Percentiles rank a stretch among this genome's conserved stretches.
Conservation (phyloP, 2,329 filamentous ascomycete species). For the Penicillium sp. region DNA sequence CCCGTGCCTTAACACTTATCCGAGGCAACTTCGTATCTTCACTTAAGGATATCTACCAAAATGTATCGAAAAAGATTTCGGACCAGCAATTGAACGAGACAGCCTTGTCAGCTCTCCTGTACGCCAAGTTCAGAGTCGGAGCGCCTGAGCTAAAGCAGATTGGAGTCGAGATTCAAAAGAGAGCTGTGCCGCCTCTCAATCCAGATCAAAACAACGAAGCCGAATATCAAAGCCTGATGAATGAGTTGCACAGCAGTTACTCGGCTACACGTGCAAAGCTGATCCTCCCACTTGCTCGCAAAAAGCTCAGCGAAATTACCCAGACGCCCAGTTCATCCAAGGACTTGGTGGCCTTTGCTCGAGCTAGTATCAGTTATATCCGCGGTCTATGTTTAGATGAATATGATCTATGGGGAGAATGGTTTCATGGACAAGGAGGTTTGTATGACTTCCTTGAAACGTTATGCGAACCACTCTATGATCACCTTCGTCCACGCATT, state of each 20-base stretch:
- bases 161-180: constrained; percentile 66
- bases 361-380: constrained; percentile 64
- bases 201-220: constrained; percentile 59
- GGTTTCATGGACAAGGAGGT: constrained; percentile 63
- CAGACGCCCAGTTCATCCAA: constrained; percentile 60
- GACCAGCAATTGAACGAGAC: constrained; percentile 69
- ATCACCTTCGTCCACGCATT: constrained; percentile 62
- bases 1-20: constrained; percentile 64
- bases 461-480: constrained; percentile 66
- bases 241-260: constrained; percentile 64
- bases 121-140: constrained; percentile 68
- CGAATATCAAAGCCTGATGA: constrained; percentile 66
- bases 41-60: constrained; percentile 62
- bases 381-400: constrained; percentile 66
- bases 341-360: constrained; percentile 64
- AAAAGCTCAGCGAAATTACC: constrained; percentile 57
- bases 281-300: constrained; percentile 61
- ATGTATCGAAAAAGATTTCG: constrained; percentile 62
- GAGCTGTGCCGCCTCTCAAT: constrained; percentile 60
- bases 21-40: constrained; percentile 64
- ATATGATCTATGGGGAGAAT: constrained; percentile 65
- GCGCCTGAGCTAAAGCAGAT: constrained; percentile 65
- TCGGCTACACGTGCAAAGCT: constrained; percentile 58
- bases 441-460: constrained; percentile 67
- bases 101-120: constrained; percentile 67